Percentiles rank a stretch among this genome's conserved stretches.
Evolutionary conservation across 495 filamentous ascomycete species (phyloP).

Genomic region (Podospora anserina): DNA sequence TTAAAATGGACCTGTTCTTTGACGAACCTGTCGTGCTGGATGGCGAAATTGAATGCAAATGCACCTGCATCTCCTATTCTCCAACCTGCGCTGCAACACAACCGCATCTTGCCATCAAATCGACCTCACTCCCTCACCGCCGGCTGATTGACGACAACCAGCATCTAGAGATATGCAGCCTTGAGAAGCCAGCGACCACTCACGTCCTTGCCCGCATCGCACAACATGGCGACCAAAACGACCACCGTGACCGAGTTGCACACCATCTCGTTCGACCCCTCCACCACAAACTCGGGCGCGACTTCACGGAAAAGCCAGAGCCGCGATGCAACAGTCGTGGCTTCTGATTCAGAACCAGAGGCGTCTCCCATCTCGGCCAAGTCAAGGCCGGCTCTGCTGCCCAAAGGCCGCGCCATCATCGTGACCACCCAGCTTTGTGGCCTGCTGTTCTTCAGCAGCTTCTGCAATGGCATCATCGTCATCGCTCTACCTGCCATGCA

Average conservation of each 20-base stretch:
- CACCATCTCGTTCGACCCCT: neutral
- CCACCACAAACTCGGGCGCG: neutral
- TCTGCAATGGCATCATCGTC: conserved; percentile 45
- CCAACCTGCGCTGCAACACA: too few relatives aligned
- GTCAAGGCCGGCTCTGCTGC: neutral
- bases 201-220: neutral
- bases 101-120: neutral
- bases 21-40: neutral
- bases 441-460: conserved; percentile 38
- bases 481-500: conserved; percentile 53
- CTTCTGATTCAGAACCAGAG: neutral
- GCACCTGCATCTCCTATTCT: neutral
- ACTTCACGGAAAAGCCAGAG: neutral
- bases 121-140: neutral
- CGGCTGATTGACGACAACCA: neutral
- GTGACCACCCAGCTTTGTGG: conserved; percentile 30
- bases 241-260: neutral
- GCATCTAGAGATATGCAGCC: neutral
- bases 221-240: neutral
- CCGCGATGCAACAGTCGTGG: neutral
- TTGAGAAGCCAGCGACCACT: neutral
- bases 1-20: neutral
- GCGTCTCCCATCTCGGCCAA: neutral
- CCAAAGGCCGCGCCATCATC: neutral
- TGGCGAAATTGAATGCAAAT: neutral